phyloP scores from a whole-genome alignment of 208 protist genomes.

The Leishmania mexicana region DNA sequence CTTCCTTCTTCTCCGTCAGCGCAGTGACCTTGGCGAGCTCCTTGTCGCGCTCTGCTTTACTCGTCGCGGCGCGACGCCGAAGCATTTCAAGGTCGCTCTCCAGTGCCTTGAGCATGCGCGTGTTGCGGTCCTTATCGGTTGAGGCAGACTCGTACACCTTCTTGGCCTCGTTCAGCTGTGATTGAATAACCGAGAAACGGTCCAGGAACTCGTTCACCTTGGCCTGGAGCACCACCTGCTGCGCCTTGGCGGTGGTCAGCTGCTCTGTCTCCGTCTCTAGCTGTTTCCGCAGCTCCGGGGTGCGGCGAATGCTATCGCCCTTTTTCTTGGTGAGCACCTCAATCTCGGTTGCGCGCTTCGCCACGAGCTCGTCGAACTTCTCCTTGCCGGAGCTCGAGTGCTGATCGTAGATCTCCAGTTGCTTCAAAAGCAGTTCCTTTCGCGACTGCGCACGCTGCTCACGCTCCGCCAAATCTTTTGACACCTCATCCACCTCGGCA shows the following conservation, averaged over 20 bases:
- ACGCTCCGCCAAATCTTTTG: conserved; percentile 37
- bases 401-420: conserved; percentile 68
- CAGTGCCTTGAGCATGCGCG: conserved; percentile 47
- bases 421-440: conserved; percentile 46
- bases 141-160: conserved; percentile 60
- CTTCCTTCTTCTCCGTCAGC: conserved; percentile 51
- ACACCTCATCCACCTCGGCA: conserved; percentile 47
- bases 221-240: conserved; percentile 42
- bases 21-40: conserved; percentile 44
- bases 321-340: conserved; percentile 45
- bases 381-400: conserved; percentile 40
- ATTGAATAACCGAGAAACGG: conserved; percentile 53
- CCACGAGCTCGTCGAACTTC: conserved; percentile 58
- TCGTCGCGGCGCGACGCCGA: conserved; percentile 41
- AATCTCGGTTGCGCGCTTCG: conserved; percentile 50
- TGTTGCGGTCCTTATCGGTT: conserved; percentile 47
- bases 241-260: conserved; percentile 26
- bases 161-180: conserved; percentile 51
- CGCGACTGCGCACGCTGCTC: conserved; percentile 44
- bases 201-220: conserved; percentile 51
- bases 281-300: conserved; percentile 48
- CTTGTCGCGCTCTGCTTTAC: conserved; percentile 53
- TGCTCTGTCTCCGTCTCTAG: conserved; percentile 38
- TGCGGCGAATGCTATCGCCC: conserved; percentile 30
- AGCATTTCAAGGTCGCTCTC: conserved; percentile 50